phyloP scores from a whole-genome alignment of 768 basidiomycete genomes.

The Plicaturopsis crispa region DNA sequence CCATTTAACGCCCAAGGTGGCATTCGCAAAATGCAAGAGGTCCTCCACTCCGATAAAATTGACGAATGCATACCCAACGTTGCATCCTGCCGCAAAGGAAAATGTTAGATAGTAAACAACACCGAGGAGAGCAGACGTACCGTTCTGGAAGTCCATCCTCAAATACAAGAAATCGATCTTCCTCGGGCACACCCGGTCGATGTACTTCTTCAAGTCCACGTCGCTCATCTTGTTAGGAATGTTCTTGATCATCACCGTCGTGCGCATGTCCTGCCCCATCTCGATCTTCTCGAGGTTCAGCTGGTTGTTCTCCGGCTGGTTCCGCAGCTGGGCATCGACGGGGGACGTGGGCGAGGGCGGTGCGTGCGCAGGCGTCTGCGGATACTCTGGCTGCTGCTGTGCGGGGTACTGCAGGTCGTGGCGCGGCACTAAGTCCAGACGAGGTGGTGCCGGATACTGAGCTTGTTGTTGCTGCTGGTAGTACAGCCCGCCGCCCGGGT shows the following conservation, averaged over 20 bases:
- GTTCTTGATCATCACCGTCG: slow-evolving; percentile 88
- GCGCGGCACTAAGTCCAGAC: too few relatives aligned
- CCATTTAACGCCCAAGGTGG: slow-evolving; percentile 78
- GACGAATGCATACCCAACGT: slow-evolving; percentile 82
- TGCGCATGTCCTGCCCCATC: slow-evolving; percentile 69
- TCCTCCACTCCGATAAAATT: slow-evolving; percentile 81
- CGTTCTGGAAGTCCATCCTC: slow-evolving; percentile 80
- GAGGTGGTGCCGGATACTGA: too few relatives aligned
- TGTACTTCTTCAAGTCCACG: slow-evolving; percentile 59
- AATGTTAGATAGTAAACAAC: slow-evolving; percentile 1
- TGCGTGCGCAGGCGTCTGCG: slow-evolving; percentile 11
- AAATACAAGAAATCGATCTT: slow-evolving; percentile 84
- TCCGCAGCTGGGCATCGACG: slow-evolving; percentile 10
- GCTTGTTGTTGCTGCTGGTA: not conserved
- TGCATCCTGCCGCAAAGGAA: slow-evolving; percentile 43
- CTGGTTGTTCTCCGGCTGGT: slow-evolving; percentile 36
- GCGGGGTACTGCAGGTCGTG: not conserved
- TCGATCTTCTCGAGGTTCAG: slow-evolving; percentile 69
- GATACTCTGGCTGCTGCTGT: slow-evolving; percentile 7
- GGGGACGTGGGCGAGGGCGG: slow-evolving; percentile 5
- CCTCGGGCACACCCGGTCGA: slow-evolving; percentile 64
- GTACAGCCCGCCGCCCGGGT: slow-evolving; percentile 5
- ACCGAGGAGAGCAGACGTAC: slow-evolving; percentile 26
- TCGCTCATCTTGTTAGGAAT: slow-evolving; percentile 91
- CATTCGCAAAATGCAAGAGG: slow-evolving; percentile 66